Evolutionary conservation across 2,329 filamentous ascomycete genomes (phyloP).

Genomic region (Botrytis porri): DNA sequence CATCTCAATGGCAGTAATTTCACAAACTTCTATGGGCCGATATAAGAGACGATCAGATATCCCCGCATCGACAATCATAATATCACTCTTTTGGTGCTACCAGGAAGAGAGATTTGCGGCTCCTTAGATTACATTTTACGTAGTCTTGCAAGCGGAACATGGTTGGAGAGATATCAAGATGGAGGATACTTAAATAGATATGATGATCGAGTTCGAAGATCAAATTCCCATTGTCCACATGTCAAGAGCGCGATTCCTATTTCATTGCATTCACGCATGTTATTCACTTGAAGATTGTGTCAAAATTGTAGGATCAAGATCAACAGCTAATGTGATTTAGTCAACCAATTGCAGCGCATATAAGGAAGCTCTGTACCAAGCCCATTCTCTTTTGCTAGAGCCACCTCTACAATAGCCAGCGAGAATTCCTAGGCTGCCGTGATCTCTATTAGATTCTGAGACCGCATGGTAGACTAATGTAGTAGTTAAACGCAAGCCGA

Average conservation of each 20-base stretch:
- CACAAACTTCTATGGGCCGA: no score
- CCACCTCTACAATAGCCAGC: background rate
- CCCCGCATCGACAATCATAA: background rate
- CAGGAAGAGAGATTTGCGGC: background rate
- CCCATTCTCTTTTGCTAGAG: background rate
- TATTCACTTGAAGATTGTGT: background rate
- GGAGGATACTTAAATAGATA: background rate
- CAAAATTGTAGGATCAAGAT: background rate
- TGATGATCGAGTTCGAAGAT: background rate
- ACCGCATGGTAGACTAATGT: background rate
- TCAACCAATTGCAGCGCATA: background rate
- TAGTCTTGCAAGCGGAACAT: background rate
- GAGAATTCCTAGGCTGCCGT: background rate
- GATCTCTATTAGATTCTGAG: background rate
- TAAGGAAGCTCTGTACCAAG: background rate
- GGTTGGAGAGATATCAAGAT: background rate
- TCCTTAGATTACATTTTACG: background rate
- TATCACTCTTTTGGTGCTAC: background rate
- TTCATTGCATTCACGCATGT: background rate
- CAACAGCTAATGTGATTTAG: no score
- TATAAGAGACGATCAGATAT: background rate
- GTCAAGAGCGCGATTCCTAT: background rate
- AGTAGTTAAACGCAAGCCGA: background rate
- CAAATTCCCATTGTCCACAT: fast-evolving
- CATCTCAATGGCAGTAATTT: background rate